These are phyloP conservation scores for Kockovaella imperatae DNA, from an alignment of 768 basidiomycete genomes.

Conservation along the genomic window DNA sequence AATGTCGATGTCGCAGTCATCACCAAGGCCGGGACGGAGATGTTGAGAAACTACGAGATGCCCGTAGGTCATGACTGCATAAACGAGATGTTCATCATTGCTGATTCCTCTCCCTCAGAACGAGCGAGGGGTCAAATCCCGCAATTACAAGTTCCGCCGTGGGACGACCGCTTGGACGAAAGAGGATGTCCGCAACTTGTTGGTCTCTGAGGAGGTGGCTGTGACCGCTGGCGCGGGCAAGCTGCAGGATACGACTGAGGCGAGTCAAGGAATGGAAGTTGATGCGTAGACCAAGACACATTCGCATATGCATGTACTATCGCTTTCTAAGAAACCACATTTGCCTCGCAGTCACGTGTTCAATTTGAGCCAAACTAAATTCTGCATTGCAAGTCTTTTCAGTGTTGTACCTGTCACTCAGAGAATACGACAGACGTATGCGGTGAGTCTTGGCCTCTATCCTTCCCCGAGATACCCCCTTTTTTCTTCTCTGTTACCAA, in stretches of 20 bases:
- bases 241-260: constrained; percentile 20
- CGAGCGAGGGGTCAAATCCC: constrained; percentile 43
- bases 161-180: constrained; percentile 87
- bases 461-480: neutral
- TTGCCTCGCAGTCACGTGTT: too few species aligned
- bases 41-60: constrained; percentile 86
- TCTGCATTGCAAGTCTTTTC: too few species aligned
- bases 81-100: neutral
- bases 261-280: constrained; percentile 35
- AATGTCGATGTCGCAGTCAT: constrained; percentile 97
- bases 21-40: constrained; percentile 75
- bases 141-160: constrained; percentile 56
- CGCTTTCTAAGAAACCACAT: too few species aligned
- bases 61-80: constrained; percentile 49
- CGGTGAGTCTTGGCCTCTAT: too few species aligned
- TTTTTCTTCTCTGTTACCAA: neutral
- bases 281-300: constrained; percentile 16
- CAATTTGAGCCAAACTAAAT: too few species aligned
- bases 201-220: constrained; percentile 64
- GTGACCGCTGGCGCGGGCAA: constrained; percentile 33
- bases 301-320: neutral
- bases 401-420: too few species aligned
- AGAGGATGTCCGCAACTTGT: constrained; percentile 63
- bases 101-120: constrained; percentile 24
- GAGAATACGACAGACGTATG: too few species aligned